These are phyloP conservation scores for Posidonia australis DNA, from an alignment of 106 monocot genomes.

Conservation along the genomic window DNA sequence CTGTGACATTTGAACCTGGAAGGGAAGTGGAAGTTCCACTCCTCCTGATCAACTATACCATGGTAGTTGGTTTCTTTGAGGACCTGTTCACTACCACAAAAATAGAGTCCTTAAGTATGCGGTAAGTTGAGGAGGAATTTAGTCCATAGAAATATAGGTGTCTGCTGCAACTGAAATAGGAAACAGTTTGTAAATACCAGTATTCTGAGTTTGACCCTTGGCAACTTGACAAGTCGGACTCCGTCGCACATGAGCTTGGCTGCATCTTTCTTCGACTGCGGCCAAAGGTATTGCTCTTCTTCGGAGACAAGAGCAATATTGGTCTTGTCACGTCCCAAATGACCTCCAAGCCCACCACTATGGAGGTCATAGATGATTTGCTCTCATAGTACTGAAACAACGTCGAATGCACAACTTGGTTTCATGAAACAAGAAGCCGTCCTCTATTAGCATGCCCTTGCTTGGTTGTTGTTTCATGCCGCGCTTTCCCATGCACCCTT, in stretches of 20 bases:
- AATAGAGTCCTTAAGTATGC: not conserved
- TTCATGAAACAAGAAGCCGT: no score
- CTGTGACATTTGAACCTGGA: no score
- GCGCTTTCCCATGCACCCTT: not conserved
- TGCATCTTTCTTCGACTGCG: not conserved
- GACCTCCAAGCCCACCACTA: conserved; percentile 6
- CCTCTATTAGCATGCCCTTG: no score
- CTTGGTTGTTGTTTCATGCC: no score
- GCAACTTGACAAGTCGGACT: not conserved
- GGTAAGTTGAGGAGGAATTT: not conserved
- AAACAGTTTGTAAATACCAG: conserved; percentile 1
- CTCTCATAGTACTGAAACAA: not conserved
- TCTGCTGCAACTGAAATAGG: not conserved
- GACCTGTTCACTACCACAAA: conserved; percentile 1
- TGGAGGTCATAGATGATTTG: not conserved
- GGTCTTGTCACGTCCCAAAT: conserved; percentile 2
- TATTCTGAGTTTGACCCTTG: not conserved
- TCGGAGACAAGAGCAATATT: not conserved
- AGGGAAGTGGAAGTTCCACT: no score
- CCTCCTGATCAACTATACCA: no score
- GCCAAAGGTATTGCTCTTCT: conserved; percentile 2
- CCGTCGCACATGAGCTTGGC: not conserved
- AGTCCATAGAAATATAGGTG: not conserved
- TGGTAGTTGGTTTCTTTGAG: no score
- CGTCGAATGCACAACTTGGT: not conserved